Base-by-base conservation (phyloP, 352 stramenopile species). In the Saprolegnia parasitica region DNA sequence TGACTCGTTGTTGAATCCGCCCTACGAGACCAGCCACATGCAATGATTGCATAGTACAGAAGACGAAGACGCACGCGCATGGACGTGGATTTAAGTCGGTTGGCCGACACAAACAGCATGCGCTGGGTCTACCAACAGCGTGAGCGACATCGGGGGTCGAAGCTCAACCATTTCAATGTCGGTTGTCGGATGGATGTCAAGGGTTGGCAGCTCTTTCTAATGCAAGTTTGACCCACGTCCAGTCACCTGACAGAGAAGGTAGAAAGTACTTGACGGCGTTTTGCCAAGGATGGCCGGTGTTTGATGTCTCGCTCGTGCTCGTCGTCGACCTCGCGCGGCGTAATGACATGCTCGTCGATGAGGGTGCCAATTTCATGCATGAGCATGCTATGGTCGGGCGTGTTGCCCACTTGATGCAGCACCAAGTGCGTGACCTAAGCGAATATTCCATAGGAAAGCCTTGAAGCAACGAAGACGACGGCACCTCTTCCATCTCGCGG, bases 311-410 rank as follows among this genome's bases (percentile, higher is more conserved):
- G n/a, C 5, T 49, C 46, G 42, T 67, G 21, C 11, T 58, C 62
- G 50, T 49, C 29, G 50, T 68, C 46, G 9, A 26, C 13, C 9
- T 70, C 63, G 20, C 63, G 49, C 1, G 63, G 63, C 11, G 63
- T 70, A 10, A 70, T 29, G 10, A 70, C 63, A 39, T 70, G 42
- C 29, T 70, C 63, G 39, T 70, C 63, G 35, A 70, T 70, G 32
- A 70, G 39, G 16, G 63, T 40, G 11, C 63, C 63, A 52, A 70
- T 70, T 47, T 70, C 63, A 23, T 70, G 63, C 63, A 70, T 70
- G 49, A 70, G 54, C 20, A 70, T 47, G 37, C 63, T 70, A 11
- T 70, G 63, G 37, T 70, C 63, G 32, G 63, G 63, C 6, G 63
- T 70, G 37, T 58, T 70, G 39, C 50, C 45, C 4, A 70, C 63